Conservation (phyloP, 805 yeast genomes). For the Scheffersomyces coipomensis region DNA sequence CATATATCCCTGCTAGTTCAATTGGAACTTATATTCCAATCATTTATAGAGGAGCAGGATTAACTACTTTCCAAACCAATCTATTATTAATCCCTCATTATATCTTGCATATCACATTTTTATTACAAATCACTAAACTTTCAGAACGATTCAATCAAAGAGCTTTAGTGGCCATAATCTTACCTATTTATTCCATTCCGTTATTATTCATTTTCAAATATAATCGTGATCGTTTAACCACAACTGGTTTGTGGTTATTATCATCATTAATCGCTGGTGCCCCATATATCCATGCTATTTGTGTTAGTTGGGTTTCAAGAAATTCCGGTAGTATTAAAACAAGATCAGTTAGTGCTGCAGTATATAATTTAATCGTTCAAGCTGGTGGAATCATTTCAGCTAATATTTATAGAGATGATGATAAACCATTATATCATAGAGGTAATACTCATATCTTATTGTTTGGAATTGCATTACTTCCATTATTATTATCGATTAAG, state of each 20-base stretch:
- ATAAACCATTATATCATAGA: constrained; percentile 24
- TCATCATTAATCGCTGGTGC: constrained; percentile 18
- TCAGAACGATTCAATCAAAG: constrained; percentile 22
- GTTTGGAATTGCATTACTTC: constrained; percentile 17
- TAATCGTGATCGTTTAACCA: not conserved
- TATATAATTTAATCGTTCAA: constrained; percentile 26
- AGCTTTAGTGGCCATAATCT: constrained; percentile 20
- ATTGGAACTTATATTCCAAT: constrained; percentile 43
- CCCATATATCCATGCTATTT: constrained; percentile 23
- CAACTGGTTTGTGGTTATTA: constrained; percentile 45
- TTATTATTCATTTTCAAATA: constrained; percentile 30
- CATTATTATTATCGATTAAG: constrained; percentile 17
- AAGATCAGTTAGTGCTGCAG: constrained; percentile 27
- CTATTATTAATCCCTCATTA: constrained; percentile 51
- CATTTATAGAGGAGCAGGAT: constrained; percentile 31
- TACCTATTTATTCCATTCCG: constrained; percentile 31
- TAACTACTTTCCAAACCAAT: constrained; percentile 46
- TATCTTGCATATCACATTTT: constrained; percentile 18
- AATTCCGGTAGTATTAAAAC: constrained; percentile 23
- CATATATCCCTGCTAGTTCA: constrained; percentile 15
- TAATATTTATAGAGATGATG: constrained; percentile 24
- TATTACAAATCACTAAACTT: constrained; percentile 17
- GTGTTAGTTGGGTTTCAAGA: constrained; percentile 27
- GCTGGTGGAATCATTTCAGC: constrained; percentile 21
- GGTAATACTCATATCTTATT: constrained; percentile 24